Conservation (phyloP, 1,139 yeast genomes). For the Kodamaea sp. region DNA sequence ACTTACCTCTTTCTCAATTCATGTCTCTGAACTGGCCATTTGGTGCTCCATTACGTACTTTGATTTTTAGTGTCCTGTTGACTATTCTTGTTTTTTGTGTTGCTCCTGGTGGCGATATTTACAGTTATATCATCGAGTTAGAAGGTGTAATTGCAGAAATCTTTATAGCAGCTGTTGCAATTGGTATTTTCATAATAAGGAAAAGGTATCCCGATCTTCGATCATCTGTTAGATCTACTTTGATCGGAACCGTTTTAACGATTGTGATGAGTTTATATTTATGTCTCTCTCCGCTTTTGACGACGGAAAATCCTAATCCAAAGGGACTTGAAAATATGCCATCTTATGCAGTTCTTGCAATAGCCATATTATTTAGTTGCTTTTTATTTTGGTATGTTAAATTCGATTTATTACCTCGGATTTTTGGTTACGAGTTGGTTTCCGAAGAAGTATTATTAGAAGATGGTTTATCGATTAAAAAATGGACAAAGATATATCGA, state of each 20-base stretch:
- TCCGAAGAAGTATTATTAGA: slow-evolving; percentile 36
- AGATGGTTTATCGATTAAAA: slow-evolving; percentile 55
- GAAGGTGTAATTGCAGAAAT: slow-evolving; percentile 68
- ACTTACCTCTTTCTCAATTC: slow-evolving; percentile 47
- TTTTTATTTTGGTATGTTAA: slow-evolving; percentile 47
- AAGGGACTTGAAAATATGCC: slow-evolving; percentile 46
- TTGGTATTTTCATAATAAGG: slow-evolving; percentile 52
- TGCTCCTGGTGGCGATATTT: slow-evolving; percentile 77
- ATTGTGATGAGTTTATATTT: slow-evolving; percentile 39
- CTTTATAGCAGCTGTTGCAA: slow-evolving; percentile 45
- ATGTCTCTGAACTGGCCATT: slow-evolving; percentile 57
- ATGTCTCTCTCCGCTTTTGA: slow-evolving; percentile 45
- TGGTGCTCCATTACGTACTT: slow-evolving; percentile 54
- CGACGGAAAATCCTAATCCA: slow-evolving; percentile 37
- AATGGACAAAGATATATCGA: slow-evolving; percentile 41
- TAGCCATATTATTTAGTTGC: slow-evolving; percentile 30
- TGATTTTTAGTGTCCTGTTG: slow-evolving; percentile 33
- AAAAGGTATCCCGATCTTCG: slow-evolving; percentile 40
- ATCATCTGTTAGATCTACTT: slow-evolving; percentile 50
- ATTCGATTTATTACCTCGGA: slow-evolving; percentile 44
- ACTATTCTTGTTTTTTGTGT: slow-evolving; percentile 47
- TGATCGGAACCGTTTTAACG: slow-evolving; percentile 42
- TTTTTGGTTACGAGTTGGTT: slow-evolving; percentile 40
- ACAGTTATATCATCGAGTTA: slow-evolving; percentile 67
- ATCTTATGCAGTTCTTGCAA: slow-evolving; percentile 46